Base-by-base conservation (phyloP, 805 yeast species). In the Wickerhamomyces silvicola region DNA sequence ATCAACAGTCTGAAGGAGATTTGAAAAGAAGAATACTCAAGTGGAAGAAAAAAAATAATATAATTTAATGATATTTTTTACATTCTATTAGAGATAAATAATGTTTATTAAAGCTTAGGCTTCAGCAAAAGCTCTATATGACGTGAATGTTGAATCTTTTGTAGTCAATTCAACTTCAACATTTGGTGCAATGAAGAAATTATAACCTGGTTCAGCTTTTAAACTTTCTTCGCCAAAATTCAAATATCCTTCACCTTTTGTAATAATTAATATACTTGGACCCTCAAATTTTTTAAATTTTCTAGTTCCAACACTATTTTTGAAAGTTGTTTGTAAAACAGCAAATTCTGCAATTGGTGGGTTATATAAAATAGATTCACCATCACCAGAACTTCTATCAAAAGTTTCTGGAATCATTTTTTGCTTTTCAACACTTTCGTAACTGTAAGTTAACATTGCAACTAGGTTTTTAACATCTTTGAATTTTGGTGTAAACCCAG, bases 401-500 rank as follows among this genome's bases (percentile, higher is more conserved):
- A 63, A 54, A 10, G 40, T 33, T 44, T 63, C 59, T 18, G 83
- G 74, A 28, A 74, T 73, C 92, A 90, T 84, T 62, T 86, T 87
- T 66, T 92, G 99, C 55, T 87, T 87, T 46, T 78, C 87, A 31
- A 90, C 96, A 16, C 94, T 78, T 33, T 83, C 94, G 50, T 82
- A 82, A 18, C 83, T 70, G 57, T 90, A 92, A 4, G 96, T 88
- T 57, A 92, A 75, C 92, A 85, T 85, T 33, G 72, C 75, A 27
- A 92, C 97, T 54, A 92, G 74, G 50, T 82, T 86, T 37, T 78
- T 62, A 39, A 92, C 97, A 59, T 92, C 99, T 64, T 90, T 92
- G 68, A 90, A 92, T 60, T 92, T 92, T 41, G 99, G 98, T n/a
- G 99, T 92, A 69, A 92, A 92, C 10, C 98, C 99, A 4, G 97